Evolutionary conservation across 176 grass and related monocot species (phyloP), one percentile per base, ranked within the genome.

Genomic region (Aegilops longissima): DNA sequence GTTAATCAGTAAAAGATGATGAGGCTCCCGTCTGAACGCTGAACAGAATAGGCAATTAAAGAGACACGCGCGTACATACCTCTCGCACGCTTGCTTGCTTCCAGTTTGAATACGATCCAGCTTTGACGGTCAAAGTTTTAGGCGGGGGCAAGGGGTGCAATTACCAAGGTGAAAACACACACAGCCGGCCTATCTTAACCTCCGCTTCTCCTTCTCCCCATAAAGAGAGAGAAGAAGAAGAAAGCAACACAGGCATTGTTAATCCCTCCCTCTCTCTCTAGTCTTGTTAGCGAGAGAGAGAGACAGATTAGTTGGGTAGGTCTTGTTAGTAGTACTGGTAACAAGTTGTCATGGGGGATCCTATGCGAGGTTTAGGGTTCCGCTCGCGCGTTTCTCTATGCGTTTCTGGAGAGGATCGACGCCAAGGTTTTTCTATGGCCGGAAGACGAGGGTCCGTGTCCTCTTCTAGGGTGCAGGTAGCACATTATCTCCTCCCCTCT

Each of bases 361-460:
- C 81, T 90, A 94, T 88, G 87, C 66, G 75, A 79, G 44, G 79
- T 70, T 83, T 85, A 90, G 87, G 66, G 30, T 70, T 90, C 78
- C 80, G 56, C 56, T 59, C 14, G 88, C 85, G 71, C 74, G 66
- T 54, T 86, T 91, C 86, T 88, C 83, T 24, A 80, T 70, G 79
- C 71, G 82, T 76, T 85, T 70, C 45, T 56, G 86, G 78, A 91
- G 90, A 75, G 84, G 86, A 78, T 81, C n/a, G 52, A 85, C 75
- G 78, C 56, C 27, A 80, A 88, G 80, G 40, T 78, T 84, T 87
- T 87, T 86, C 52, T 86, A 85, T 87, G 83, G 83, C 86, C 93
- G 88, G 90, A 95, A 90, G 93, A 95, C 88, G 88, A 89, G 93
- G 93, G 90, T 89, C 90, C 88, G 80, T 95, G 93, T 95, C 93